Base-by-base conservation (phyloP, 2,329 filamentous ascomycete species). In the Didymella pomorum region DNA sequence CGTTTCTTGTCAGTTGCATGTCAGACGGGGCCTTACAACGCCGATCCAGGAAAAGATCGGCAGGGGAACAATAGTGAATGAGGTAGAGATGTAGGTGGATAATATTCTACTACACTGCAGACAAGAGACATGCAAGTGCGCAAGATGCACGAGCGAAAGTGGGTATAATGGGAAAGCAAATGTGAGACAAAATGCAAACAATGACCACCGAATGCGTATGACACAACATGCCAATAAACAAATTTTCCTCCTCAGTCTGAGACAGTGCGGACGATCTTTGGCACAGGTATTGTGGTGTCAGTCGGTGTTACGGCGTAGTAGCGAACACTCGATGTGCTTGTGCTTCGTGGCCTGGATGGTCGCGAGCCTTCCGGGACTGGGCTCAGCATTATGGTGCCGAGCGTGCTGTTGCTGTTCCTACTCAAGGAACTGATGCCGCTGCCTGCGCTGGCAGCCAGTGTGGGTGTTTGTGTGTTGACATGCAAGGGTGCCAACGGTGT, bases 301-400 rank as follows among this genome's bases (percentile, higher is more conserved):
- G 59, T 61, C 16, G 70, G 63, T n/a, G 55, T 70, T n/a, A 45
- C 64, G 8, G 72, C 67, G n/a, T 76, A 76, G 43, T 76, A 76
- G 20, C 68, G 56, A 3, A 68, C 61, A 26, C 71, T 74, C 3
- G 67, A 48, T 8, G 70, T 61, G 54, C 73, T 76, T 35, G 66
- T 71, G 48, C 72, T 74, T 33, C 72, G 62, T 10, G 68, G 53
- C 14, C 72, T 62, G 5, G 60, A 39, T 4, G 58, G 47, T 35
- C 67, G 60, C 16, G 63, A 47, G 10, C 66, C 66, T 16, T 60
- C 62, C 12, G 68, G 65, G 7, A 67, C 54, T 2, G 71, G 65
- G 45, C 68, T 71, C 31, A 72, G 43, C 45, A 66, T 58, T 35
- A 72, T 49, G 7, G 68, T 69, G 11, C 64, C 66, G 12, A 64